Conservation (phyloP, 257 asterid genomes). For the Plantago ovata region DNA sequence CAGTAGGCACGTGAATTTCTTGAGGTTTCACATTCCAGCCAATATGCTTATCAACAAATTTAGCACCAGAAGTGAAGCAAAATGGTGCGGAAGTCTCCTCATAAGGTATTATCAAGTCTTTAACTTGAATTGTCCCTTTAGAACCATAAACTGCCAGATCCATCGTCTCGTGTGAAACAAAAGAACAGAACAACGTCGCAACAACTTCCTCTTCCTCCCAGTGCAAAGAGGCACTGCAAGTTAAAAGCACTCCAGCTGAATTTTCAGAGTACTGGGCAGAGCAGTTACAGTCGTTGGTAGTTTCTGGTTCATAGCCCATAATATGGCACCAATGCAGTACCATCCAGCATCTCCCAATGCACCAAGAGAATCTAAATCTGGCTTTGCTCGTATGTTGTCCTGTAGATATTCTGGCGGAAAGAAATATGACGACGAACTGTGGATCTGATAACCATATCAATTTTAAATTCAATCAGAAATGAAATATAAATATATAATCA, state of each 20-base stretch:
- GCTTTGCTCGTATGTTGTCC: conserved; percentile 54
- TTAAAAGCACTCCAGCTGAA: conserved; percentile 55
- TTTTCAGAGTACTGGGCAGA: conserved; percentile 41
- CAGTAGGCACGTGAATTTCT: conserved; percentile 34
- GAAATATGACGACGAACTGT: conserved; percentile 54
- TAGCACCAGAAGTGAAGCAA: conserved; percentile 48
- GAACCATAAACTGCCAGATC: conserved; percentile 46
- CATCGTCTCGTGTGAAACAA: conserved; percentile 59
- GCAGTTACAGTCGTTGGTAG: conserved; percentile 66
- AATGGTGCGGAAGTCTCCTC: conserved; percentile 49
- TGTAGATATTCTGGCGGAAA: conserved; percentile 45
- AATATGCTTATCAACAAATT: conserved; percentile 52
- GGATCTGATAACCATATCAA: conserved; percentile 40
- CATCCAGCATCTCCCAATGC: conserved; percentile 81
- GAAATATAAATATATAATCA: neutral
- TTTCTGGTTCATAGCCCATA: conserved; percentile 66
- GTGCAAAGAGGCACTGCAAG: conserved; percentile 58
- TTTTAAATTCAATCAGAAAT: neutral
- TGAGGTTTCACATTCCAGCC: conserved; percentile 73
- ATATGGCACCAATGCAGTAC: conserved; percentile 74
- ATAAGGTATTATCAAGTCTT: conserved; percentile 51
- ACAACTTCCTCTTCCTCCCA: conserved; percentile 55
- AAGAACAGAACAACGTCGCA: conserved; percentile 67
- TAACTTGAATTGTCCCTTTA: conserved; percentile 46
- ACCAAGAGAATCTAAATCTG: conserved; percentile 69